Conservation (phyloP, 1,139 yeast genomes). For the Suhomyces guaymorum region DNA sequence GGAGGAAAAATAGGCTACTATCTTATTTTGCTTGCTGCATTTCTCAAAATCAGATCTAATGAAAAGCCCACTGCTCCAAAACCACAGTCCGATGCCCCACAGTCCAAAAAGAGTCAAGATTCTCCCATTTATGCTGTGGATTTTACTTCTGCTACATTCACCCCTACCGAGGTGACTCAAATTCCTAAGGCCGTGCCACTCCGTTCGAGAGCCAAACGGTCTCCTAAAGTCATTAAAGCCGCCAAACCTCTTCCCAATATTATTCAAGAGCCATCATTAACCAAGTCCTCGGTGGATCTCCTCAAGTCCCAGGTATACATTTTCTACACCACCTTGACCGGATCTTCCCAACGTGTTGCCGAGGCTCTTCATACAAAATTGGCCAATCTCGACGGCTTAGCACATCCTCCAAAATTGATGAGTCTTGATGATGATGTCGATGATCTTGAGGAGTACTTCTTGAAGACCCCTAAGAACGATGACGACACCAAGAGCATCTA, state of each 20-base stretch:
- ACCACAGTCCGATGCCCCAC: neutral
- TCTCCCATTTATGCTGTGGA: slow-evolving; percentile 48
- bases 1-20: slow-evolving; percentile 9
- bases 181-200: slow-evolving; percentile 22
- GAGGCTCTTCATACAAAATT: slow-evolving; percentile 43
- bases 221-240: slow-evolving; percentile 45
- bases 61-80: neutral
- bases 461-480: slow-evolving; percentile 56
- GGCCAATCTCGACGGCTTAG: slow-evolving; percentile 31
- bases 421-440: slow-evolving; percentile 81
- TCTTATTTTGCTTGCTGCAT: slow-evolving; percentile 1
- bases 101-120: slow-evolving; percentile 11
- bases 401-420: slow-evolving; percentile 51
- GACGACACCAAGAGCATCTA: slow-evolving; percentile 52
- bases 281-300: slow-evolving; percentile 34
- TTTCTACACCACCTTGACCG: slow-evolving; percentile 84
- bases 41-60: slow-evolving; percentile 1
- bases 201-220: slow-evolving; percentile 27
- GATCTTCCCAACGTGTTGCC: slow-evolving; percentile 75
- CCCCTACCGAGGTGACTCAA: slow-evolving; percentile 27
- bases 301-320: slow-evolving; percentile 55
- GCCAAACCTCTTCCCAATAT: slow-evolving; percentile 24
- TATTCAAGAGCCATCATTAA: slow-evolving; percentile 25
- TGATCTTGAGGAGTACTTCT: slow-evolving; percentile 81
- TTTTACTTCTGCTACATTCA: slow-evolving; percentile 41